Percentiles rank a stretch among this genome's conserved stretches.
Evolutionary conservation across 1,284 basidiomycete genomes (phyloP).

Genomic region (Marasmius tenuissimus): DNA sequence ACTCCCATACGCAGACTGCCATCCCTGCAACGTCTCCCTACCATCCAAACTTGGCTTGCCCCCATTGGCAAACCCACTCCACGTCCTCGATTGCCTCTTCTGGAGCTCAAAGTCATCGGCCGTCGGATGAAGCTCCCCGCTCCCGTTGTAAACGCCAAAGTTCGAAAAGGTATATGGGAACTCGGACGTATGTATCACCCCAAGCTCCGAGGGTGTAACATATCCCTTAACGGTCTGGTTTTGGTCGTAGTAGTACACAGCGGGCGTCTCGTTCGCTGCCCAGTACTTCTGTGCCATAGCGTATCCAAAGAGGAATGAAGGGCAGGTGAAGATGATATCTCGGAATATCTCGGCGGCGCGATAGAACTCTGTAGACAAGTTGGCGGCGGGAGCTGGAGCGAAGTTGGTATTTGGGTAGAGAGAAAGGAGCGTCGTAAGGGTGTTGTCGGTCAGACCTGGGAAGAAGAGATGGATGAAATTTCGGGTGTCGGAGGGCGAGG

Average conservation of each 20-base stretch:
- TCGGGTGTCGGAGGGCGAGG: not conserved
- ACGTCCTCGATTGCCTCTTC: not conserved
- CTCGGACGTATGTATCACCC: conserved; percentile 1
- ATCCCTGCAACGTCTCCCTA: not conserved
- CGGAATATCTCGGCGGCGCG: not conserved
- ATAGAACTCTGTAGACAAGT: conserved; percentile 2
- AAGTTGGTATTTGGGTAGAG: conserved; percentile 1
- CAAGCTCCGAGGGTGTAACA: not conserved
- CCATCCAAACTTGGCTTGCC: not conserved
- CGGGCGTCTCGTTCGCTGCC: not conserved
- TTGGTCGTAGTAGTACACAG: conserved; percentile 1
- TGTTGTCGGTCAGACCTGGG: not conserved
- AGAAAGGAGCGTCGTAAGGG: not conserved
- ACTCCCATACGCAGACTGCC: not conserved
- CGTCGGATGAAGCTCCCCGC: not conserved
- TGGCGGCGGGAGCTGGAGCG: not conserved
- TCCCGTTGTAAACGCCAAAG: not conserved
- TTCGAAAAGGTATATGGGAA: not conserved
- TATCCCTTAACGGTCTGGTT: not conserved
- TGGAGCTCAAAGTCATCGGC: not conserved
- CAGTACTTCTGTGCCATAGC: conserved; percentile 3
- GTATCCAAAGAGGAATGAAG: not conserved
- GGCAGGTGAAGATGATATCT: conserved; percentile 2
- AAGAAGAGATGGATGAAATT: not conserved
- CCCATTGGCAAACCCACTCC: not conserved